A percentile compares a stretch with the other conserved stretches of the same genome.
These are phyloP conservation scores for Phialophora tarda DNA, from an alignment of 2,329 filamentous ascomycete genomes.

Conservation along the genomic window DNA sequence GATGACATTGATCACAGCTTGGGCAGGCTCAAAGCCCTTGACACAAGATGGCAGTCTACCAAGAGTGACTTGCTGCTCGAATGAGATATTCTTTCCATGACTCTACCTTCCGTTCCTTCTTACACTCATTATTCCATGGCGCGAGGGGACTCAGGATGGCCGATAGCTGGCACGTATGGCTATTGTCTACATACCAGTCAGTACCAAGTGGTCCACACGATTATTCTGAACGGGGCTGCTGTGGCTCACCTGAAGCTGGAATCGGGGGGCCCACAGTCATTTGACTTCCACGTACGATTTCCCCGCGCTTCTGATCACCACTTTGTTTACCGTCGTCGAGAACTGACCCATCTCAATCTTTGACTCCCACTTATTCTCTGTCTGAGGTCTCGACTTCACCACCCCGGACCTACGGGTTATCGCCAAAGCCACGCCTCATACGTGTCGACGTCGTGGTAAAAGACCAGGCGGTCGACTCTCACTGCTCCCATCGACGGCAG, in stretches of 20 bases:
- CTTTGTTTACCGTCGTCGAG: not conserved
- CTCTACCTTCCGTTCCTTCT: not conserved
- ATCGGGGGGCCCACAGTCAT: not conserved
- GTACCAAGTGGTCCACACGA: not conserved
- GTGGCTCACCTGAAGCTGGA: not conserved
- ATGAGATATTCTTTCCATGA: not conserved
- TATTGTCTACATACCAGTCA: too few species aligned
- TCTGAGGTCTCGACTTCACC: not conserved
- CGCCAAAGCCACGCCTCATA: not conserved
- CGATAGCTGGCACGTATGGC: not conserved
- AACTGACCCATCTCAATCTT: not conserved
- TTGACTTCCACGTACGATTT: not conserved
- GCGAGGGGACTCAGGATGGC: too few species aligned
- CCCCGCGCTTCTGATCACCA: conserved; percentile 5
- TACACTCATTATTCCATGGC: not conserved
- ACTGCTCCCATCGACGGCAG: not conserved
- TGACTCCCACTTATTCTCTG: not conserved
- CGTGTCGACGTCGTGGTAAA: not conserved
- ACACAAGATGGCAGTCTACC: not conserved
- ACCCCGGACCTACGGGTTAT: too few species aligned
- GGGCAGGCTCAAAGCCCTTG: not conserved
- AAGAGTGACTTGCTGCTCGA: not conserved
- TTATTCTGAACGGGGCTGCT: not conserved
- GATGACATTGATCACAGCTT: not conserved
- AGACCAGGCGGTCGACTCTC: not conserved